These are phyloP conservation scores for Chlamydomonas applanata DNA, from an alignment of 139 green algal species.

Conservation along the genomic window DNA sequence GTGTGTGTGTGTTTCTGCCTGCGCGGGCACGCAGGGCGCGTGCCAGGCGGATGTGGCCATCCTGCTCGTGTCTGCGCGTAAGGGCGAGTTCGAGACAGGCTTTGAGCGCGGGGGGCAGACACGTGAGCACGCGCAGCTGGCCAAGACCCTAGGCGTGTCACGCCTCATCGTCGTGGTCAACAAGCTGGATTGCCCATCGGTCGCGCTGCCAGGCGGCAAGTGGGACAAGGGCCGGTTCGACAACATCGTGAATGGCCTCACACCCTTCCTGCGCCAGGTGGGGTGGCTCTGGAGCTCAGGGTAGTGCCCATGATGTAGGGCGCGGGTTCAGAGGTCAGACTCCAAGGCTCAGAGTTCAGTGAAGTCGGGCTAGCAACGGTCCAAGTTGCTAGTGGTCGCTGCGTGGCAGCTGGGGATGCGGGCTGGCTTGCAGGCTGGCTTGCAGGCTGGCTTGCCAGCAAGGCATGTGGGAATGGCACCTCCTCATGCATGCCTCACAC, in stretches of 20 bases:
- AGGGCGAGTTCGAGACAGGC: slow-evolving; percentile 94
- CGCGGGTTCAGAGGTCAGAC: too few species aligned
- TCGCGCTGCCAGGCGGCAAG: slow-evolving; percentile 48
- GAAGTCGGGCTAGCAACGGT: too few species aligned
- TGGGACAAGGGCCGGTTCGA: slow-evolving; percentile 86
- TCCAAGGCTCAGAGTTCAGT: too few species aligned
- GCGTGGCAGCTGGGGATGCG: too few species aligned
- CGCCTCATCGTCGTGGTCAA: slow-evolving; percentile 92
- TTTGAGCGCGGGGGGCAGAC: slow-evolving; percentile 95
- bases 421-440: too few species aligned
- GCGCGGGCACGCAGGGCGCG: slow-evolving; percentile 10
- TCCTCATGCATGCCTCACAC: too few species aligned
- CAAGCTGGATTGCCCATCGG: slow-evolving; percentile 89
- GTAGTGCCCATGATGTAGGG: too few species aligned
- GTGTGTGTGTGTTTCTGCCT: too few species aligned
- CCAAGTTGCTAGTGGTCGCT: too few species aligned
- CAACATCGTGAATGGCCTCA: slow-evolving; percentile 87
- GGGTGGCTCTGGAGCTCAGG: slow-evolving; percentile 25
- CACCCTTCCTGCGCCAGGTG: slow-evolving; percentile 78
- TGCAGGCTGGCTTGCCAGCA: too few species aligned
- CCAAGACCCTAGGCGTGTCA: slow-evolving; percentile 90
- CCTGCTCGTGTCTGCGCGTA: slow-evolving; percentile 87
- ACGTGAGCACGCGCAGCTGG: slow-evolving; percentile 93
- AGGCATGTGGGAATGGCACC: too few species aligned
- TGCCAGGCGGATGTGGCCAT: slow-evolving; percentile 86